phyloP scores from a whole-genome alignment of 106 monocot species.

The Alisma plantagoaquatica region DNA sequence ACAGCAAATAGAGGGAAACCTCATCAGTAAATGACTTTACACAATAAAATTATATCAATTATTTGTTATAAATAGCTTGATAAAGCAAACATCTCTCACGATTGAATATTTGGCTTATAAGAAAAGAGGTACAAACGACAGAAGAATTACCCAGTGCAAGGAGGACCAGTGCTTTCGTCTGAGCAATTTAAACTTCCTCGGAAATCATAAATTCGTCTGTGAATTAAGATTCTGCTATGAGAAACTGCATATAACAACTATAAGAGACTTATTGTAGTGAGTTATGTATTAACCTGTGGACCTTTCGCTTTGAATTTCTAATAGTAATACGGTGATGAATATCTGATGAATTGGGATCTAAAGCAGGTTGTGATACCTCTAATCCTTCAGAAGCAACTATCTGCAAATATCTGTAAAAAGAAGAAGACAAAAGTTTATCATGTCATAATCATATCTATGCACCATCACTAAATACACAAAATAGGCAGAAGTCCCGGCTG shows the following conservation, averaged over 20 bases:
- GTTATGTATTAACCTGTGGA: constrained; percentile 47
- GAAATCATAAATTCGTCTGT: constrained; percentile 61
- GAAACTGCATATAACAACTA: constrained; percentile 4
- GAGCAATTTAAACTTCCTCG: constrained; percentile 86
- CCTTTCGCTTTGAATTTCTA: constrained; percentile 50
- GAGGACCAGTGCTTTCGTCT: constrained; percentile 76
- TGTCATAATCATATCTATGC: too few relatives aligned
- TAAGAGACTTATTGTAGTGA: background rate
- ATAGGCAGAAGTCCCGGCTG: too few relatives aligned
- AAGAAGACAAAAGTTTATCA: background rate
- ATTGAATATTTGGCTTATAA: too few relatives aligned
- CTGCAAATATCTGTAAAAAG: constrained; percentile 50
- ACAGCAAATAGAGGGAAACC: too few relatives aligned
- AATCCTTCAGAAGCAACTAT: constrained; percentile 74
- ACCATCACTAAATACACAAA: too few relatives aligned
- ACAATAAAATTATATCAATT: too few relatives aligned
- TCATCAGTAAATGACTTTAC: too few relatives aligned
- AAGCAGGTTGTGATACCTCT: constrained; percentile 84
- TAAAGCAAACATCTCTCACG: too few relatives aligned
- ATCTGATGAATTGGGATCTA: constrained; percentile 77
- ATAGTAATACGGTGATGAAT: constrained; percentile 89
- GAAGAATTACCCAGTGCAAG: constrained; percentile 78
- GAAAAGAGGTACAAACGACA: too few relatives aligned
- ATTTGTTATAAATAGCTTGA: too few relatives aligned
- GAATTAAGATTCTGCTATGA: background rate